Evolutionary conservation across 352 stramenopile species (phyloP).

Genomic region (Phytophthora sansomeana): DNA sequence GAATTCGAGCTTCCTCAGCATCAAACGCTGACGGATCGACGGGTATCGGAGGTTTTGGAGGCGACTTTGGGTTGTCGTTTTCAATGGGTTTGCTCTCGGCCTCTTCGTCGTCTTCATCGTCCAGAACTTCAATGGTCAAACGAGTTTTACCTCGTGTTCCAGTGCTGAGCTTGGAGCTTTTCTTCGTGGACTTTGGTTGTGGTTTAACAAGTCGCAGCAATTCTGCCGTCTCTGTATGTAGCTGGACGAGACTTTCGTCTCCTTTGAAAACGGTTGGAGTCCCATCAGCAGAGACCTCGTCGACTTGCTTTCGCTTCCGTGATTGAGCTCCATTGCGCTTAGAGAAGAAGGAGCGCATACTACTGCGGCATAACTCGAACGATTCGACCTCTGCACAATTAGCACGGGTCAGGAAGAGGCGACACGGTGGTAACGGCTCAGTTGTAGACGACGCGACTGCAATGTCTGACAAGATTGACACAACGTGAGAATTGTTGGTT

Average conservation of each 20-base stretch:
- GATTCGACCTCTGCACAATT: constrained; percentile 26
- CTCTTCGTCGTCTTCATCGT: constrained; percentile 48
- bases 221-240: constrained; percentile 67
- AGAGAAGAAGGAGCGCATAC: constrained; percentile 47
- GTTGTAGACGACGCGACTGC: constrained; percentile 2
- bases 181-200: constrained; percentile 32
- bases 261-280: constrained; percentile 41
- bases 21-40: constrained; percentile 64
- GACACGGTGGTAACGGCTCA: constrained; percentile 27
- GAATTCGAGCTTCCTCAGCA: constrained; percentile 64
- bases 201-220: constrained; percentile 69
- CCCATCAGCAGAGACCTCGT: constrained; percentile 19
- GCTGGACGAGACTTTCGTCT: constrained; percentile 62
- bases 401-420: constrained; percentile 14
- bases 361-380: constrained; percentile 36
- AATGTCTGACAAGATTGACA: constrained; percentile 12
- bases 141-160: constrained; percentile 38
- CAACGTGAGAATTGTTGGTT: constrained; percentile 6
- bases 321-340: constrained; percentile 40
- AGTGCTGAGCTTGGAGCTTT: constrained; percentile 28
- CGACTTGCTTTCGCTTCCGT: constrained; percentile 33
- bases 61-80: constrained; percentile 6
- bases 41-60: constrained; percentile 1
- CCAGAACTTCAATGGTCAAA: constrained; percentile 77
- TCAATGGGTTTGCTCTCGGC: constrained; percentile 4